These are phyloP conservation scores for Collybiopsis luxurians DNA, from an alignment of 768 basidiomycete species.

Conservation along the genomic window DNA sequence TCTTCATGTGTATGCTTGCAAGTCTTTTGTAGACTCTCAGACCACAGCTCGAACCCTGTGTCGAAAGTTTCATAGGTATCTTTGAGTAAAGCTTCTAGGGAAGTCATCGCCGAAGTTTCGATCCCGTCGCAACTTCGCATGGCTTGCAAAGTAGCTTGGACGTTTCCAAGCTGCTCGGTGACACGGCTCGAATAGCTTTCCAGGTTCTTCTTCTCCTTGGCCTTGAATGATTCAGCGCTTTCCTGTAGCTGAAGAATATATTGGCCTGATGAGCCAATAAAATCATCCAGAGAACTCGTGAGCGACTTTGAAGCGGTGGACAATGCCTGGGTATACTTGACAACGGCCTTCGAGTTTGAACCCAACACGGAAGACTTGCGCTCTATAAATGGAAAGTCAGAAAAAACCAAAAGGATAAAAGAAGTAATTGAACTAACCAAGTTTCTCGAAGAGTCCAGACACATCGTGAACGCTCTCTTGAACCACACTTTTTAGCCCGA, in stretches of 20 bases:
- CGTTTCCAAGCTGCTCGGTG: conserved; percentile 52
- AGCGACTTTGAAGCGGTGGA: conserved; percentile 51
- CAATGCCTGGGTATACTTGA: conserved; percentile 59
- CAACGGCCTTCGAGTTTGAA: conserved; percentile 64
- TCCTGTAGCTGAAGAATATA: conserved; percentile 49
- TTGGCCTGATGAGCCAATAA: conserved; percentile 55
- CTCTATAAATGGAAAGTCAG: conserved; percentile 40
- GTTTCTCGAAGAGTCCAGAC: conserved; percentile 71
- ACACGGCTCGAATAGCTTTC: conserved; percentile 49
- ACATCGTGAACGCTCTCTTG: conserved; percentile 73
- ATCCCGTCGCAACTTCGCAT: conserved; percentile 56
- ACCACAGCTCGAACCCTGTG: conserved; percentile 53
- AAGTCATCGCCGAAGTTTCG: conserved; percentile 49
- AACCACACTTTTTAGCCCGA: conserved; percentile 59
- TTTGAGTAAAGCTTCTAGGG: conserved; percentile 46
- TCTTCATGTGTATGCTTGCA: conserved; percentile 48
- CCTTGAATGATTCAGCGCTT: conserved; percentile 56
- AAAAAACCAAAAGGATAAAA: background rate
- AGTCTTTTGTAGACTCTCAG: conserved; percentile 44
- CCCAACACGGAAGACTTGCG: conserved; percentile 66
- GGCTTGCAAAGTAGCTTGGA: conserved; percentile 48
- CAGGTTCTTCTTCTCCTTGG: conserved; percentile 54
- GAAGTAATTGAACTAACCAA: conserved; percentile 50
- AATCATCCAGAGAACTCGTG: conserved; percentile 56
- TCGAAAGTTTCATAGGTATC: conserved; percentile 54